Base-by-base conservation (phyloP, 257 asterid genomes). In the Primulina huaijiensis region DNA sequence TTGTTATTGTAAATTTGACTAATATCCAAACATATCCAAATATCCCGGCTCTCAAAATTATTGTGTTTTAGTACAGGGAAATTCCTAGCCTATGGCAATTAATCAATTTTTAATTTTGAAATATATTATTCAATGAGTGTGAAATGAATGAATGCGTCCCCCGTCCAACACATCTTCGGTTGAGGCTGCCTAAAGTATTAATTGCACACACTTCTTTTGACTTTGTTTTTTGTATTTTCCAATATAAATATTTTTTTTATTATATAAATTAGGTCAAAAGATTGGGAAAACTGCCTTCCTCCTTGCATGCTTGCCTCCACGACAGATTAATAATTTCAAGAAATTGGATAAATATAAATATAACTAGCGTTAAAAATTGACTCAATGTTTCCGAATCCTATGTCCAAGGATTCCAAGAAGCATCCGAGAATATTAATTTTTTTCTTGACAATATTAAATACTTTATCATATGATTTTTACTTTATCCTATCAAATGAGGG, bases 321-420 rank as follows among this genome's bases (percentile, higher is more conserved):
- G 53, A 12, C 53, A 38, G 2, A 27, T 33, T 4, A 43, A 43
- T 43, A 43, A 38, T 43, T 43, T 43, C 53, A 43, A 43, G n/a
- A 43, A 43, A 43, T 43, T 43, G 53, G 53, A 12, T 4, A 43
- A 43, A 43, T 12, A 3, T 11, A 43, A 43, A 12, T 43, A 33
- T 71, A 75, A 62, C 31, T 59, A 67, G 67, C 59, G 75, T 25
- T 55, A 50, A 64, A 68, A 31, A 31, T 27, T 72, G 70, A 72
- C 70, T 40, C 61, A 50, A 77, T 65, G 70, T 75, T 67, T 61
- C 70, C 82, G 57, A 40, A 46, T 71, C 65, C 77, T 60, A 57
- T 56, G 38, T 46, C 33, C 62, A 71, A 57, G 64, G 71, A 75
- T 35, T 62, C 62, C 72, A 79, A 58, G 58, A 62, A 71, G 75